phyloP scores from a whole-genome alignment of 2,329 filamentous ascomycete species.

The Conoideocrella luteorostrata region DNA sequence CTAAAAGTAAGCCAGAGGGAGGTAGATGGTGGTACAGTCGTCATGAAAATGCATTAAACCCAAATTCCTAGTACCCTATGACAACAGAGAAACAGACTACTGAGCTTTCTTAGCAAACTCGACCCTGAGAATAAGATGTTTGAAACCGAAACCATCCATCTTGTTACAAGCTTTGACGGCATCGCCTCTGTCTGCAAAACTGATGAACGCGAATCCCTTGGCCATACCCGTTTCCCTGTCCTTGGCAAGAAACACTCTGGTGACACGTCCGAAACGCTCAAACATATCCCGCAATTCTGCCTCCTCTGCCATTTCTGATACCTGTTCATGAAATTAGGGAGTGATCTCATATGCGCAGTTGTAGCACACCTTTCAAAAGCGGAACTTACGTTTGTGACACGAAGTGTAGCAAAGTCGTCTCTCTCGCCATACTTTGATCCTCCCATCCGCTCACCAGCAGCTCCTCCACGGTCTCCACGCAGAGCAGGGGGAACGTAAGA shows the following conservation, averaged over 20 bases:
- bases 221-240: slow-evolving; percentile 92
- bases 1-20: no score
- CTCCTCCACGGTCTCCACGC: slow-evolving; percentile 59
- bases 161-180: slow-evolving; percentile 90
- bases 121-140: slow-evolving; percentile 78
- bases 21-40: no score
- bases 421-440: slow-evolving; percentile 82
- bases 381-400: slow-evolving; percentile 90
- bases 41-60: slow-evolving; percentile 8
- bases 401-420: slow-evolving; percentile 91
- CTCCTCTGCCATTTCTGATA: slow-evolving; percentile 96
- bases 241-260: slow-evolving; percentile 95
- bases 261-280: slow-evolving; percentile 93
- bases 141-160: slow-evolving; percentile 94
- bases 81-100: slow-evolving; percentile 22
- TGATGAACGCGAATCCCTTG: slow-evolving; percentile 99
- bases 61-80: slow-evolving; percentile 1
- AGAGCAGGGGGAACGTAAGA: slow-evolving; percentile 94
- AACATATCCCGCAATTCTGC: slow-evolving; percentile 95
- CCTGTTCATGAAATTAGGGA: slow-evolving; percentile 41
- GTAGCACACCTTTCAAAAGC: neutral
- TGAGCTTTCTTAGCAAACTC: slow-evolving; percentile 77
- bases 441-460: slow-evolving; percentile 72
- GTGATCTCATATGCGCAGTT: slow-evolving; percentile 19
- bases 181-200: slow-evolving; percentile 83